Evolutionary conservation across 75 land plant genomes (phyloP).

Genomic region (Cunninghamia lanceolata): DNA sequence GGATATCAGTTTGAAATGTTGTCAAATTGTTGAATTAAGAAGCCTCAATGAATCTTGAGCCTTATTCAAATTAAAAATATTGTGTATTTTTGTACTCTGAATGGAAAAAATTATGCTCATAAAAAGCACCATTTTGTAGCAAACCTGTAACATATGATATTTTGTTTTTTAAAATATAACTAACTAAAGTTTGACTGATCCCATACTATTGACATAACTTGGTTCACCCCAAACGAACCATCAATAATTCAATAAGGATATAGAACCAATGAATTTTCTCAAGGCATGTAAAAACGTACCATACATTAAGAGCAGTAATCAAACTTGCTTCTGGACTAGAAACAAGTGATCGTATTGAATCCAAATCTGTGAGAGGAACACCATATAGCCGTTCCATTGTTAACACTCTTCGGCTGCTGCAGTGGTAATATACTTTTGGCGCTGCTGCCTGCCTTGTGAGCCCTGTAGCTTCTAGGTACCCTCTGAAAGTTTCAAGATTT

Average conservation of each 20-base stretch:
- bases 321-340: constrained; percentile 81
- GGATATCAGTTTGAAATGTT: neutral
- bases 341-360: constrained; percentile 87
- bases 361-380: constrained; percentile 93
- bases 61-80: neutral
- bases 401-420: constrained; percentile 78
- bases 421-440: constrained; percentile 85
- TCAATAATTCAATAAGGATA: neutral
- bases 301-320: constrained; percentile 92
- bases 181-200: neutral
- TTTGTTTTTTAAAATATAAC: neutral
- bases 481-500: constrained; percentile 80
- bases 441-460: constrained; percentile 89
- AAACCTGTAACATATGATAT: neutral
- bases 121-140: neutral
- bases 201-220: neutral
- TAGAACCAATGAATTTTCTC: neutral
- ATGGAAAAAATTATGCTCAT: neutral
- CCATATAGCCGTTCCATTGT: constrained; percentile 98
- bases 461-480: constrained; percentile 77
- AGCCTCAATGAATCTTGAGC: neutral
- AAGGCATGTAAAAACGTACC: constrained; percentile 35
- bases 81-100: neutral
- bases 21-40: neutral
- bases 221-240: neutral